These are phyloP conservation scores for Geotrichum australiense DNA, from an alignment of 1,139 yeast genomes.

Conservation along the genomic window DNA sequence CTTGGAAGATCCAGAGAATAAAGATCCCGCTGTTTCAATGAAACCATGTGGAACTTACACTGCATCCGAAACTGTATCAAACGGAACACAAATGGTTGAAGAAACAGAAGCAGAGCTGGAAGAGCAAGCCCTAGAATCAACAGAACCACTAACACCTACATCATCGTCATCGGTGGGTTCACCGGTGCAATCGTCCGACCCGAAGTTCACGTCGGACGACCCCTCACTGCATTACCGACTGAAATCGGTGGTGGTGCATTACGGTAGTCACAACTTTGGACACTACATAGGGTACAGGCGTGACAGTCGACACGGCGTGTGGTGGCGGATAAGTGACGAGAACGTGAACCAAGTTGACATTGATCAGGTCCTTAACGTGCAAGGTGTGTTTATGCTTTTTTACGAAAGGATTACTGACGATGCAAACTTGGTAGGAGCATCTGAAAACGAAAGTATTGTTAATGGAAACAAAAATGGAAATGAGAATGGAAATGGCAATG, in stretches of 20 bases:
- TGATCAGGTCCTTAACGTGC: slow-evolving; percentile 69
- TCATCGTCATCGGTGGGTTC: slow-evolving; percentile 11
- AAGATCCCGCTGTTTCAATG: slow-evolving; percentile 74
- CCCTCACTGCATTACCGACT: slow-evolving; percentile 46
- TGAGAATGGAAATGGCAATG: neutral
- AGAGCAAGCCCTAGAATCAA: slow-evolving; percentile 21
- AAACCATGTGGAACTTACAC: slow-evolving; percentile 21
- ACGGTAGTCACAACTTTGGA: slow-evolving; percentile 92
- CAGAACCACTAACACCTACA: slow-evolving; percentile 19
- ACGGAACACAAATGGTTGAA: slow-evolving; percentile 2
- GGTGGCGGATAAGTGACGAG: slow-evolving; percentile 96
- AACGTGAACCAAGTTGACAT: slow-evolving; percentile 73
- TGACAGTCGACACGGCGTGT: slow-evolving; percentile 53
- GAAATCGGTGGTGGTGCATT: slow-evolving; percentile 82
- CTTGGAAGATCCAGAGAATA: slow-evolving; percentile 48
- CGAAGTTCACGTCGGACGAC: neutral
- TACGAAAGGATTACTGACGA: slow-evolving; percentile 45
- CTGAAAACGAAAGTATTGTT: no score
- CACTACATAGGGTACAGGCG: slow-evolving; percentile 86
- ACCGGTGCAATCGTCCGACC: neutral
- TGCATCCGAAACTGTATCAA: slow-evolving; percentile 8
- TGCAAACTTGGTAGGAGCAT: no score
- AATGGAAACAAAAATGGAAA: no score
- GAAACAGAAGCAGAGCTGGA: slow-evolving; percentile 21
- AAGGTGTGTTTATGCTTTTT: slow-evolving; percentile 89